A percentile compares a stretch with the other conserved stretches of the same genome.
Conservation (phyloP, 2,329 filamentous ascomycete species). For the Colletotrichum liaoningense region DNA sequence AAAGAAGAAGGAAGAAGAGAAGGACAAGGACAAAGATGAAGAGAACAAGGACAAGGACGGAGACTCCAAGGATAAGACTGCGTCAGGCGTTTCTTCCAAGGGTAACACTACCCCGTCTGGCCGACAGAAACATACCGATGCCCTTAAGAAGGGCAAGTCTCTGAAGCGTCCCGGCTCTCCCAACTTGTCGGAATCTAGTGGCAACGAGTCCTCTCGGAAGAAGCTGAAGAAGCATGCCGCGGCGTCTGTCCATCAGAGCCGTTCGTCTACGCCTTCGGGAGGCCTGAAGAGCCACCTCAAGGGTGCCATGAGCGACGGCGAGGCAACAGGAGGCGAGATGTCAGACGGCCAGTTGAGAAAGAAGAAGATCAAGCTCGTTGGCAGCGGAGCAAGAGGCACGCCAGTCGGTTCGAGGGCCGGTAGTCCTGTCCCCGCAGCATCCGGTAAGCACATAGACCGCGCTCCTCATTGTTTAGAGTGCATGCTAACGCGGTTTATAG, state of each 20-base stretch:
- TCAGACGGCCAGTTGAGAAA: constrained; percentile 64
- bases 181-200: constrained; percentile 89
- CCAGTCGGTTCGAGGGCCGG: constrained; percentile 70
- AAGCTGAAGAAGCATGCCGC: constrained; percentile 76
- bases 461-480: not conserved
- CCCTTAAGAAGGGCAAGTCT: constrained; percentile 67
- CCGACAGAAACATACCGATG: constrained; percentile 58
- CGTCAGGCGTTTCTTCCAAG: constrained; percentile 72
- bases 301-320: constrained; percentile 77
- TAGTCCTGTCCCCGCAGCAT: constrained; percentile 64
- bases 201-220: constrained; percentile 88
- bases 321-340: constrained; percentile 76
- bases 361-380: constrained; percentile 67
- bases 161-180: constrained; percentile 90
- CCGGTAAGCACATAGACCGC: constrained; percentile 46
- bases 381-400: constrained; percentile 58
- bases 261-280: constrained; percentile 65
- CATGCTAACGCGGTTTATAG: constrained; percentile 12
- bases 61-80: constrained; percentile 64
- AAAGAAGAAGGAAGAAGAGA: constrained; percentile 45
- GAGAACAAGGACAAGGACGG: constrained; percentile 72
- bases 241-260: constrained; percentile 61
- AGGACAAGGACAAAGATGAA: constrained; percentile 57
- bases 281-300: constrained; percentile 57
- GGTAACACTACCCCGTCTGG: constrained; percentile 70